Percentiles rank a stretch among this genome's conserved stretches.
Conservation (phyloP, 176 grass and related monocot species). For the Carex cristatella region DNA sequence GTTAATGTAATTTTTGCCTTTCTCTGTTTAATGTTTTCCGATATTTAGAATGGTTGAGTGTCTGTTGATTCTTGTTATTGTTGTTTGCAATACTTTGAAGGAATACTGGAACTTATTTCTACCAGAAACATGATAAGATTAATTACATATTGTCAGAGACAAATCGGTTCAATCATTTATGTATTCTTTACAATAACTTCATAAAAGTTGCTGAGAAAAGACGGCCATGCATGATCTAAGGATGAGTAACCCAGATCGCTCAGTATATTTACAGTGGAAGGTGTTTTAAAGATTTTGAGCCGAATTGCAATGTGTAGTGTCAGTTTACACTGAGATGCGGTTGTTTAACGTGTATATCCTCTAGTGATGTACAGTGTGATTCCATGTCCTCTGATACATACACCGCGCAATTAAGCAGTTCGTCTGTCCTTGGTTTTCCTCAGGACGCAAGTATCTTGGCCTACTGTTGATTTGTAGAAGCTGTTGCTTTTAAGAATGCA, state of each 20-base stretch:
- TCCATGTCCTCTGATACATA: not conserved
- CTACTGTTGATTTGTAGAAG: no score
- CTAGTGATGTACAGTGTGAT: not conserved
- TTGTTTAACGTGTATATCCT: not conserved
- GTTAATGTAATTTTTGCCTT: not conserved
- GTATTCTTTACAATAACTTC: not conserved
- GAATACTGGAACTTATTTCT: not conserved
- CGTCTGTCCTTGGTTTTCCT: no score
- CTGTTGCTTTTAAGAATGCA: no score
- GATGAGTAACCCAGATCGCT: not conserved
- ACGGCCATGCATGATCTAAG: not conserved
- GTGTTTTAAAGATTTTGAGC: not conserved
- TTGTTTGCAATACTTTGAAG: not conserved
- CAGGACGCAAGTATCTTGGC: no score
- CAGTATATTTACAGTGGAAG: not conserved
- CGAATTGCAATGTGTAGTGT: not conserved
- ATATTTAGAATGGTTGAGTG: not conserved
- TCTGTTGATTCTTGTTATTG: not conserved
- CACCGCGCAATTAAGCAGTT: no score
- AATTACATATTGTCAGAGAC: not conserved
- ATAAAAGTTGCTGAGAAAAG: not conserved
- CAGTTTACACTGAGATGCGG: no score
- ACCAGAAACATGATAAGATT: not conserved
- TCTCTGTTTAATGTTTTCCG: not conserved
- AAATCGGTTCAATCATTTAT: not conserved